Percentiles rank a stretch among this genome's conserved stretches.
Conservation (phyloP, 2,329 filamentous ascomycete genomes). For the Botrytis sinoallii region DNA sequence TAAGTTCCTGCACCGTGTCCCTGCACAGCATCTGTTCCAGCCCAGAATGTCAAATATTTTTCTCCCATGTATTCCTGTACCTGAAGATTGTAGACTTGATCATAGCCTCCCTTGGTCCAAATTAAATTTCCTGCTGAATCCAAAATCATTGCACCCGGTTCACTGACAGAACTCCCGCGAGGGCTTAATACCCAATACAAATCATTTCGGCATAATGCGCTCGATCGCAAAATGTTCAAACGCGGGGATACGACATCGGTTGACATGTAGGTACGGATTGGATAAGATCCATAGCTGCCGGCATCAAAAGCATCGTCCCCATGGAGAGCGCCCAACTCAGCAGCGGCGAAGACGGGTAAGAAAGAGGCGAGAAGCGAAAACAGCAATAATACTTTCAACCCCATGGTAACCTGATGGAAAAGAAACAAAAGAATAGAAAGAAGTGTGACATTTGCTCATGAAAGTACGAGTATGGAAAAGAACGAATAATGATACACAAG, state of each 20-base stretch:
- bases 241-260: constrained; percentile 39
- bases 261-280: constrained; percentile 38
- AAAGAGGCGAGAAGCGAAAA: constrained; percentile 1
- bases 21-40: constrained; percentile 45
- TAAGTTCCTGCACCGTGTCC: constrained; percentile 47
- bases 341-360: background rate
- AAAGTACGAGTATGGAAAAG: background rate
- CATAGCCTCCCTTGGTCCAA: constrained; percentile 42
- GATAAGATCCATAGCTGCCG: constrained; percentile 39
- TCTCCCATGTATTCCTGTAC: constrained; percentile 45
- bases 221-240: constrained; percentile 35
- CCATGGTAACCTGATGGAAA: constrained; percentile 4
- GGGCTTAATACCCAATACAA: constrained; percentile 43
- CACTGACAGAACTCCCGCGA: constrained; percentile 36
- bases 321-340: constrained; percentile 12
- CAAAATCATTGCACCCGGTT: constrained; percentile 44
- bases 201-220: constrained; percentile 41
- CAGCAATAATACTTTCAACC: background rate
- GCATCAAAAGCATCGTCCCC: constrained; percentile 37
- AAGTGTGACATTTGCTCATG: background rate
- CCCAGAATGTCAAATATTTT: constrained; percentile 49
- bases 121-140: constrained; percentile 45
- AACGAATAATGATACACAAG: background rate
- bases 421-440: background rate
- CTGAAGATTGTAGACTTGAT: constrained; percentile 45